Evolutionary conservation across 2,329 filamentous ascomycete species (phyloP), one percentile per base, ranked within the genome.

Genomic region (Stemphylium beticola): DNA sequence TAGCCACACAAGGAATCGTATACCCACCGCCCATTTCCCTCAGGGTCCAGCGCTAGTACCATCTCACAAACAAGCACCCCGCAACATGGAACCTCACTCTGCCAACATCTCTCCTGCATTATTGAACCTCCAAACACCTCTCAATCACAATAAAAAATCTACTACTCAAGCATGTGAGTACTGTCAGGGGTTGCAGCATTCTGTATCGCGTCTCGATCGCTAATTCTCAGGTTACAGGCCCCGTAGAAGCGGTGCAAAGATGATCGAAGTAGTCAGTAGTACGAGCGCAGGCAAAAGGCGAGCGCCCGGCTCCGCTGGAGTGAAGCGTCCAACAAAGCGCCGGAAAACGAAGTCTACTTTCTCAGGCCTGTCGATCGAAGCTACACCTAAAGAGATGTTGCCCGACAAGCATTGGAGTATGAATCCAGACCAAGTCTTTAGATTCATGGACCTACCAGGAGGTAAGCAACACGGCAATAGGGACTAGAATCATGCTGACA

Each of bases 391-490:
- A 24, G 33, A 4, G 17, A 34, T 18, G 7, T n/a, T 31, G 14
- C 26, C 39, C 9, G 26, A 26, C 6, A 12, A 29, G 26, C n/a
- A 11, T 8, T 20, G 18, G 29, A 22, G 18, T 2, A 8, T 31
- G 15, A 18, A 46, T 26, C 18, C 32, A 3, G n/a, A 46, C 14
- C 31, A 53, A 15, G 20, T 42, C n/a, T 66, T 64, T 7, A 51
- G 56, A 2, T 69, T 72, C 34, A 39, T 70, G 9, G 54, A 67
- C 12, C 52, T 72, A 12, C 65, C 69, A 33, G 60, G 53, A 42
- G 69, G 66, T 64, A 10, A 39, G 59, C 56, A 22, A 22, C 8
- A 20, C 15, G 4, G 3, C 20, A 11, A 7, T 8, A 11, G 17
- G 15, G 15, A 7, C 15, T 2, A 1, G 10, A 12, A 38, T 2